Conservation (phyloP, 2,329 filamentous ascomycete genomes). For the Ophiocordyceps polyrhachis-furcata region DNA sequence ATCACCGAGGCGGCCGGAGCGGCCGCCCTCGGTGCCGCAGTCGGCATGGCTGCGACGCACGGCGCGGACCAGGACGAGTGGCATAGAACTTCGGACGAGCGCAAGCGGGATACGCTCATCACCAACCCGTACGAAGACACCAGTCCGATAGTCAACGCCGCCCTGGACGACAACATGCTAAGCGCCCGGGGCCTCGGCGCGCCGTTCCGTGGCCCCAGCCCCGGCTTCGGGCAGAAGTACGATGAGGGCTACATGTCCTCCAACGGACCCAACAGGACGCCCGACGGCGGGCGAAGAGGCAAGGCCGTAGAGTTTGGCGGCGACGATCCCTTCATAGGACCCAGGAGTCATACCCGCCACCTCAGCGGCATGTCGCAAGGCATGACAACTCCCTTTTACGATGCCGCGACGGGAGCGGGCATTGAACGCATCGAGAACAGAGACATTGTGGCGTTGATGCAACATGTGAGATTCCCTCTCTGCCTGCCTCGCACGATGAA, state of each 20-base stretch:
- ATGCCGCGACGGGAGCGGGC: slow-evolving; percentile 69
- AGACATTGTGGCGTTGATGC: slow-evolving; percentile 94
- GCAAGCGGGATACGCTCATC: slow-evolving; percentile 45
- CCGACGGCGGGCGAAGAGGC: slow-evolving; percentile 32
- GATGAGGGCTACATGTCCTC: slow-evolving; percentile 94
- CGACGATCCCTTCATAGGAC: slow-evolving; percentile 49
- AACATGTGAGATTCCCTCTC: slow-evolving; percentile 48
- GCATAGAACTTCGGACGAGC: slow-evolving; percentile 40
- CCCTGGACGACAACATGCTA: slow-evolving; percentile 30
- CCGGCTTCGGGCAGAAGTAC: slow-evolving; percentile 37
- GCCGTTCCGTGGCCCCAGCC: slow-evolving; percentile 34
- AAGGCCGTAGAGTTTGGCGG: slow-evolving; percentile 34
- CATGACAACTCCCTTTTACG: slow-evolving; percentile 76
- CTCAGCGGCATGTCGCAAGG: slow-evolving; percentile 84
- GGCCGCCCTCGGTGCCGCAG: slow-evolving; percentile 32
- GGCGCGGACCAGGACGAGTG: slow-evolving; percentile 46
- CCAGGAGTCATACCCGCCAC: slow-evolving; percentile 42
- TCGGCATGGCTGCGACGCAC: slow-evolving; percentile 24
- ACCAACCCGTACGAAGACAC: slow-evolving; percentile 50
- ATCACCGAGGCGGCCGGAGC: slow-evolving; percentile 34
- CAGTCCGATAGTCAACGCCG: slow-evolving; percentile 40
- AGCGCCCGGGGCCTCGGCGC: slow-evolving; percentile 18
- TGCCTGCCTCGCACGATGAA: neutral
- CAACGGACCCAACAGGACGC: slow-evolving; percentile 39
- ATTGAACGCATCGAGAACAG: slow-evolving; percentile 88